phyloP scores from a whole-genome alignment of 306 rosid genomes.

The Lathyrus aphaca region DNA sequence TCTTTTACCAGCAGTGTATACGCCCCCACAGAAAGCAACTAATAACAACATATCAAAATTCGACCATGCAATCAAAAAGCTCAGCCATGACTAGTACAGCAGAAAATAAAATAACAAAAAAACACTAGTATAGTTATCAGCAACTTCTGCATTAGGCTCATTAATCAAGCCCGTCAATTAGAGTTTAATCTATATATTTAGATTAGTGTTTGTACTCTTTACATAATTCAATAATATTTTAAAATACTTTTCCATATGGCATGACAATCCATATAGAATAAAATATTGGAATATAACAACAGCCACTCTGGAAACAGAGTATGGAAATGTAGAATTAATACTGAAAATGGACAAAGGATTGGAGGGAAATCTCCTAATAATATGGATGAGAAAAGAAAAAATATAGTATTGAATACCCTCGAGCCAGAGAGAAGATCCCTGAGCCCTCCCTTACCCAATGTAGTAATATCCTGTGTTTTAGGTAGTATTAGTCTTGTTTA shows the following conservation, averaged over 20 bases:
- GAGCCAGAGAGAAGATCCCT: background rate
- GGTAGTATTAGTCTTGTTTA: too few species aligned
- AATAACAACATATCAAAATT: slow-evolving; percentile 4
- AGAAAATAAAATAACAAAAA: slow-evolving; percentile 4
- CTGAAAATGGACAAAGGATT: background rate
- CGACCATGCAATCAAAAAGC: slow-evolving; percentile 15
- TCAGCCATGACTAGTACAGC: background rate
- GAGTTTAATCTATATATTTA: background rate
- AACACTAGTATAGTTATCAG: background rate
- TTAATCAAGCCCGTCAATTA: background rate
- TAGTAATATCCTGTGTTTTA: too few species aligned
- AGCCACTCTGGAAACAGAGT: background rate
- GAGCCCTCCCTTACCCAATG: background rate
- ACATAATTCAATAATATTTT: slow-evolving; percentile 2
- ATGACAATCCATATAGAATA: slow-evolving; percentile 1
- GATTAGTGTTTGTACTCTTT: slow-evolving; percentile 7
- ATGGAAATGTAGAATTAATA: background rate
- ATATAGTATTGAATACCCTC: background rate
- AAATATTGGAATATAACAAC: background rate
- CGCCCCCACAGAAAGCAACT: slow-evolving; percentile 20
- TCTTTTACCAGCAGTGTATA: slow-evolving; percentile 25
- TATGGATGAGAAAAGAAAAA: background rate
- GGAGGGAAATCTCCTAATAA: background rate
- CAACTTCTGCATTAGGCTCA: background rate
- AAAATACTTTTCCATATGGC: background rate